Percentiles rank a stretch among this genome's conserved stretches.
phyloP scores from a whole-genome alignment of 2,329 filamentous ascomycete species.

The Cercospora canescens region DNA sequence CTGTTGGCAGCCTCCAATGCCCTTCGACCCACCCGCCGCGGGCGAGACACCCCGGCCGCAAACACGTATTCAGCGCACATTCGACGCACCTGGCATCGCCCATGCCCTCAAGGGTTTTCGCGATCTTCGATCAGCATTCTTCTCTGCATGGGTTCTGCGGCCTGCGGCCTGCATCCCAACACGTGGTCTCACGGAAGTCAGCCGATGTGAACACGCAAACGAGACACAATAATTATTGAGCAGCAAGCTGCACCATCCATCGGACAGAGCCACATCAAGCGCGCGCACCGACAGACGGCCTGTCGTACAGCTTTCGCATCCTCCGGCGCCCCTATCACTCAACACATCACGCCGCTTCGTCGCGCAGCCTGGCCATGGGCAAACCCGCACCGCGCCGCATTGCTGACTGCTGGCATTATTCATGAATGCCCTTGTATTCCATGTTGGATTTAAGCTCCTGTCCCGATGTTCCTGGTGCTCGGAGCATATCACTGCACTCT shows the following conservation, averaged over 20 bases:
- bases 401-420: neutral
- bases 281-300: neutral
- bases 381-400: neutral
- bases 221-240: neutral
- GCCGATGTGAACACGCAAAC: neutral
- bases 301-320: neutral
- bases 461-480: slow-evolving; percentile 1
- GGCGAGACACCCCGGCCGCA: neutral
- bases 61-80: neutral
- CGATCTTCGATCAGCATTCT: slow-evolving; percentile 16
- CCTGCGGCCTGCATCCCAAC: slow-evolving; percentile 1
- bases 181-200: slow-evolving; percentile 6
- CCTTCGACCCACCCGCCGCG: neutral
- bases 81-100: neutral
- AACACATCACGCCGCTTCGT: neutral
- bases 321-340: neutral
- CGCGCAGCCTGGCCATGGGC: neutral
- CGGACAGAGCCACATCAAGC: neutral
- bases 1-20: neutral
- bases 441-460: neutral
- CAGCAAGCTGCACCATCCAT: neutral
- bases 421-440: neutral
- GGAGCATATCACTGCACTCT: neutral
- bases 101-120: slow-evolving; percentile 11
- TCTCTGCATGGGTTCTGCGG: slow-evolving; percentile 10